phyloP scores from a whole-genome alignment of 805 yeast genomes.

The Metschnikowia peoriensis region DNA sequence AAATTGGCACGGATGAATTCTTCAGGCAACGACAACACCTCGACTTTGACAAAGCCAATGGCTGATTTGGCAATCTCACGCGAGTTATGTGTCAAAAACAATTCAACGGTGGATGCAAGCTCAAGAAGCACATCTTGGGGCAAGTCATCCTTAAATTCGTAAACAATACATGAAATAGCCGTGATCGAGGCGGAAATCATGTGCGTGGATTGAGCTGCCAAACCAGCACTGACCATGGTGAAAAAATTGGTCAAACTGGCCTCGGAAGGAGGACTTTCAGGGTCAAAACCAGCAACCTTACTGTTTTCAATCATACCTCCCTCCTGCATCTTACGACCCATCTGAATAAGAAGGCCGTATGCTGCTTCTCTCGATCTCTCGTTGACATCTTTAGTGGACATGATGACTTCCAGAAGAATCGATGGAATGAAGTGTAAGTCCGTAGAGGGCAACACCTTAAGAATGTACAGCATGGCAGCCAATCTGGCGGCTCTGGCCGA shows the following conservation, averaged over 20 bases:
- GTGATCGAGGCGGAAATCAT: constrained; percentile 95
- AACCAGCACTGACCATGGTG: constrained; percentile 93
- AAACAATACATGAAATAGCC: constrained; percentile 81
- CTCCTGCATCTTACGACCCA: constrained; percentile 74
- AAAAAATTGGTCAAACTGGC: constrained; percentile 80
- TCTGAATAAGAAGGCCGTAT: constrained; percentile 67
- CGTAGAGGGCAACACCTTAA: constrained; percentile 59
- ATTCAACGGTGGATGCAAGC: constrained; percentile 79
- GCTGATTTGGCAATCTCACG: constrained; percentile 94
- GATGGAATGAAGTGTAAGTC: constrained; percentile 79
- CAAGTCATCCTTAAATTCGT: constrained; percentile 74
- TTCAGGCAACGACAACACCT: constrained; percentile 77
- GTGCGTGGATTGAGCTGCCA: constrained; percentile 90
- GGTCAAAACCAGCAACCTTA: constrained; percentile 64
- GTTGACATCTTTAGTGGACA: constrained; percentile 88
- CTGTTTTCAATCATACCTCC: constrained; percentile 69
- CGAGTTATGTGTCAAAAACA: constrained; percentile 85
- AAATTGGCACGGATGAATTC: constrained; percentile 69
- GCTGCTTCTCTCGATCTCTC: constrained; percentile 87
- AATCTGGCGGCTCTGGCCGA: constrained; percentile 83
- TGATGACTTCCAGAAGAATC: constrained; percentile 79
- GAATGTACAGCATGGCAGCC: constrained; percentile 58
- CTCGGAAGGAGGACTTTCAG: constrained; percentile 56
- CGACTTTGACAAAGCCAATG: constrained; percentile 90
- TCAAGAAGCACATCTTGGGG: constrained; percentile 63